Evolutionary conservation across 768 basidiomycete species (phyloP), one percentile per base, ranked within the genome.

Genomic region (Podaxis carcinomalis): DNA sequence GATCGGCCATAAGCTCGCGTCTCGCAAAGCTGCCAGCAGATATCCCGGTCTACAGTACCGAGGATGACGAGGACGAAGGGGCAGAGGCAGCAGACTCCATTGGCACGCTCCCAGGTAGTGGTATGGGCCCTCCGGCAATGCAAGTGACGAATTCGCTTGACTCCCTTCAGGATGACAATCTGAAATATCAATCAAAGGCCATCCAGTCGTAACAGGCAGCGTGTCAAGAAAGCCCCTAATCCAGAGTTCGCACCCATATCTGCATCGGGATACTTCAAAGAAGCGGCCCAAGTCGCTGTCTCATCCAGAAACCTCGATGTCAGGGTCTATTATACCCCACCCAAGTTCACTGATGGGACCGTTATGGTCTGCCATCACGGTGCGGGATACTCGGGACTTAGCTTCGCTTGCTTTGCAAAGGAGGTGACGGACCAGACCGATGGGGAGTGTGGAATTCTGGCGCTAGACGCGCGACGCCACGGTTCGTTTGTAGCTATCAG

Each of bases 341-440:
- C 94, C 1, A 78, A 78, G 51, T 72, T 74, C 32, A 65, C 75
- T 19, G 76, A 79, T 55, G 81, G 79, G 37, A 87, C 89, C 0
- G 85, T 96, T 2, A 83, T 98, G 70, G 81, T 98, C 4, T 95
- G 92, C 74, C 95, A 97, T 68, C 96, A 99, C 66, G 97, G 97
- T 1, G 96, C 93, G 0, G 97, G 97, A 13, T 93, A 93, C 69
- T 88, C 89, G 0, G 97, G 86, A 0, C 77, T 98, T 63, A 92
- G 85, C 64, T 99, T 96, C 71, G 95, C 97, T 1, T 88, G 86
- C 67, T 80, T 97, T 60, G 93, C 95, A n/a, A 89, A 88, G 72
- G 89, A 92, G 73, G 75, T 98, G 1, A 71, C 70, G 10, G 81
- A 75, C 46, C 64, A 80, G 70, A 83, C 85, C 46, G 79, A 78